A percentile compares a stretch with the other conserved stretches of the same genome.
These are phyloP conservation scores for Pseudonectria buxi DNA, from an alignment of 2,329 filamentous ascomycete genomes.

Conservation along the genomic window DNA sequence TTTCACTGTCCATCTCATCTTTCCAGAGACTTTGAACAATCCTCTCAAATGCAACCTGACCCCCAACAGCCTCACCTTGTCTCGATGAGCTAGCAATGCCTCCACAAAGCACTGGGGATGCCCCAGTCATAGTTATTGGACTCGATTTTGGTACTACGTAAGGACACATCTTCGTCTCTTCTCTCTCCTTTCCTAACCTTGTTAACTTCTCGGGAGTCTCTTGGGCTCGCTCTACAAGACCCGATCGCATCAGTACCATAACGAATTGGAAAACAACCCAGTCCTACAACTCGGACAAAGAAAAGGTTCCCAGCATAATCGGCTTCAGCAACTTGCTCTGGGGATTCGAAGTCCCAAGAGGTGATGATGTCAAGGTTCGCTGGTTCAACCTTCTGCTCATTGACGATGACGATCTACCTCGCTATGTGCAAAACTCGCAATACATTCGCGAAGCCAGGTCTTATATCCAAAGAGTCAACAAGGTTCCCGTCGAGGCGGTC, in stretches of 20 bases:
- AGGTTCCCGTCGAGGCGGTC: conserved; percentile 24
- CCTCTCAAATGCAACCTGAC: too few relatives aligned
- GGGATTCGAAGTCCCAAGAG: conserved; percentile 26
- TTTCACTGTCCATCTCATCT: too few relatives aligned
- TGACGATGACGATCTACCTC: conserved; percentile 26
- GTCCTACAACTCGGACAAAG: conserved; percentile 20
- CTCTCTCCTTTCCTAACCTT: conserved; percentile 1
- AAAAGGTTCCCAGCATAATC: conserved; percentile 27
- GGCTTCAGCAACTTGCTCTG: conserved; percentile 19
- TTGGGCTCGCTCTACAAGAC: conserved; percentile 25
- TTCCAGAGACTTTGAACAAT: too few relatives aligned
- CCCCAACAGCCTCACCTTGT: too few relatives aligned
- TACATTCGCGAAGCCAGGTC: conserved; percentile 14
- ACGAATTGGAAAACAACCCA: conserved; percentile 23
- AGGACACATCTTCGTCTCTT: conserved; percentile 1
- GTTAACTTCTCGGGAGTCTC: conserved; percentile 35
- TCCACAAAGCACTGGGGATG: too few relatives aligned
- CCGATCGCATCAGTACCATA: conserved; percentile 23
- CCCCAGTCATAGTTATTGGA: conserved; percentile 26
- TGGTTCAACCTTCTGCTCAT: conserved; percentile 40
- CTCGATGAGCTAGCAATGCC: too few relatives aligned
- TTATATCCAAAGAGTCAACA: conserved; percentile 10
- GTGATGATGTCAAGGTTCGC: conserved; percentile 16
- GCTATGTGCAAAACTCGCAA: conserved; percentile 14
- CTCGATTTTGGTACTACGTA: conserved; percentile 43